Conservation (phyloP, 2,329 filamentous ascomycete species). For the Aureobasidium sp. region DNA sequence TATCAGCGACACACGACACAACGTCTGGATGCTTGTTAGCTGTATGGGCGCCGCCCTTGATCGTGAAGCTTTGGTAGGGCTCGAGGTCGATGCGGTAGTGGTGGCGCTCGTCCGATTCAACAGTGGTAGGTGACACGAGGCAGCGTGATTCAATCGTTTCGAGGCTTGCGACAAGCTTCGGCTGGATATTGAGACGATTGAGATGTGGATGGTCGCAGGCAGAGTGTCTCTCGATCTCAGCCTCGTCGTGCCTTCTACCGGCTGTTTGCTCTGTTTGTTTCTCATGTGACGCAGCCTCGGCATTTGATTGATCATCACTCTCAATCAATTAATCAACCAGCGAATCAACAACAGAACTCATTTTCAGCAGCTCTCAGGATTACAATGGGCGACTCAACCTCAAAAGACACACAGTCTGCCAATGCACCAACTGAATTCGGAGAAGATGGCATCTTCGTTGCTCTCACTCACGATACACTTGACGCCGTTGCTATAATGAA, state of each 20-base stretch:
- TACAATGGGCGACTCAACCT: background rate
- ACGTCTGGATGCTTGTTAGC: background rate
- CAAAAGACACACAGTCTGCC: background rate
- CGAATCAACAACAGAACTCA: background rate
- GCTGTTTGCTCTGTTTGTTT: slow-evolving; percentile 7
- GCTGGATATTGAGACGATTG: background rate
- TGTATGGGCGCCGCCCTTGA: background rate
- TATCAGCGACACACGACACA: background rate
- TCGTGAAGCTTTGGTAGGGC: background rate
- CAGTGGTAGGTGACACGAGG: background rate
- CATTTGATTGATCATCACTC: background rate
- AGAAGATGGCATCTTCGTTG: slow-evolving; percentile 54
- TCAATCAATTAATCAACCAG: background rate
- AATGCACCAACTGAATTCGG: slow-evolving; percentile 2
- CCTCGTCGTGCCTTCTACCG: background rate
- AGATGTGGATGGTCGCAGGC: background rate
- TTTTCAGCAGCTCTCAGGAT: background rate
- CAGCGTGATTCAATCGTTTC: background rate
- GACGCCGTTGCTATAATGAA: slow-evolving; percentile 51
- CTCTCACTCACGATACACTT: slow-evolving; percentile 56
- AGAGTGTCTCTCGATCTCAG: background rate
- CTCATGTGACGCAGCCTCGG: slow-evolving; percentile 6
- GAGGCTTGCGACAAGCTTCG: background rate
- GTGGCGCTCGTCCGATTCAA: background rate
- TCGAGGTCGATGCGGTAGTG: background rate